Evolutionary conservation across 2,329 filamentous ascomycete species (phyloP).

Genomic region (Zasmidium angulare): DNA sequence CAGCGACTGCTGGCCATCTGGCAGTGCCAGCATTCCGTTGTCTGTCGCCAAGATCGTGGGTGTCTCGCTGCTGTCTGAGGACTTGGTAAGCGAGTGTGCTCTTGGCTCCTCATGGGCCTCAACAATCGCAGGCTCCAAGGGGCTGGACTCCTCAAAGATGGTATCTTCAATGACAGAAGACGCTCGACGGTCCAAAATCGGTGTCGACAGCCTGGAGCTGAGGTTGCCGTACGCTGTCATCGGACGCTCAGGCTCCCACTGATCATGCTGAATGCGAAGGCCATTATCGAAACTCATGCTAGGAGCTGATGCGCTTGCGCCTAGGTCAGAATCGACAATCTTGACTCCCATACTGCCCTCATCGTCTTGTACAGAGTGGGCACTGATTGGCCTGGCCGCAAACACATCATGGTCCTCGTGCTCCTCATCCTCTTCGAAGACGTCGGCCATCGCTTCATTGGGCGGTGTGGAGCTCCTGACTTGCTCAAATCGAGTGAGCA

Average conservation of each 20-base stretch:
- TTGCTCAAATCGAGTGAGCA: slow-evolving; percentile 71
- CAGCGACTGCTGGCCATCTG: slow-evolving; percentile 46
- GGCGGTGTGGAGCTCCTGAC: slow-evolving; percentile 28
- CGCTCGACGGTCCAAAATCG: slow-evolving; percentile 27
- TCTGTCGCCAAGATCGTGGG: slow-evolving; percentile 36
- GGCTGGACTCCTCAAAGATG: slow-evolving; percentile 37
- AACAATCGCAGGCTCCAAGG: slow-evolving; percentile 45
- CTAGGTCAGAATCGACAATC: slow-evolving; percentile 31
- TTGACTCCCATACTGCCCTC: slow-evolving; percentile 29
- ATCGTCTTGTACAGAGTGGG: slow-evolving; percentile 14
- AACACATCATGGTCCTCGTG: slow-evolving; percentile 46
- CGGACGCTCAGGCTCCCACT: slow-evolving; percentile 26
- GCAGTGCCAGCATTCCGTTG: slow-evolving; percentile 37
- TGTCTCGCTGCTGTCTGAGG: slow-evolving; percentile 49
- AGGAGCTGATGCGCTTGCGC: slow-evolving; percentile 2
- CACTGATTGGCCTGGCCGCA: slow-evolving; percentile 13
- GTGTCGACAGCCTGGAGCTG: slow-evolving; percentile 24
- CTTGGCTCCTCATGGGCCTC: slow-evolving; percentile 50
- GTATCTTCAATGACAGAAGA: slow-evolving; percentile 36
- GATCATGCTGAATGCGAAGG: slow-evolving; percentile 21
- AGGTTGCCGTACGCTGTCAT: slow-evolving; percentile 18
- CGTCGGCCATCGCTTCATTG: slow-evolving; percentile 74
- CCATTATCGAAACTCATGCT: slow-evolving; percentile 19
- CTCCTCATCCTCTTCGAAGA: slow-evolving; percentile 83
- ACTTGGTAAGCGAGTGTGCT: slow-evolving; percentile 50